These are phyloP conservation scores for Serpula lacrymans DNA, from an alignment of 768 basidiomycete species.

Conservation along the genomic window DNA sequence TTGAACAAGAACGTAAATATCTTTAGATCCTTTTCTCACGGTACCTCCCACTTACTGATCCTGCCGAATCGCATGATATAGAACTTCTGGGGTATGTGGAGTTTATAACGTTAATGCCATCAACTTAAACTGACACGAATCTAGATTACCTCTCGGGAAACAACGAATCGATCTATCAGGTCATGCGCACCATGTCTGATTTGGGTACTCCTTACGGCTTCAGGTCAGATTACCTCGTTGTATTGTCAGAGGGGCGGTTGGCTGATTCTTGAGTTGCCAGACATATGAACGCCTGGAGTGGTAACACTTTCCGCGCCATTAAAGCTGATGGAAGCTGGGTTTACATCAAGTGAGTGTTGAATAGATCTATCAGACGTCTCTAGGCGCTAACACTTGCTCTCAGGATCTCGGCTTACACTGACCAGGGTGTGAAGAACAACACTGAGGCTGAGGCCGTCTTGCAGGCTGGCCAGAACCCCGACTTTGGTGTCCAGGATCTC, in stretches of 20 bases:
- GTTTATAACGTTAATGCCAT: background rate
- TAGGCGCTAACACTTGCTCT: constrained; percentile 20
- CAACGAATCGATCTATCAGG: constrained; percentile 44
- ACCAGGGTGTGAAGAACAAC: constrained; percentile 39
- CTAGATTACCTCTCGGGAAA: constrained; percentile 47
- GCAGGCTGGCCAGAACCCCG: constrained; percentile 39
- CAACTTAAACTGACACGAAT: constrained; percentile 36
- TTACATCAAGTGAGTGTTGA: constrained; percentile 46
- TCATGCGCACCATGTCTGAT: constrained; percentile 51
- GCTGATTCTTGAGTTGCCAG: constrained; percentile 13
- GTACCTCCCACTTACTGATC: no score
- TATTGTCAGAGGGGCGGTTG: background rate
- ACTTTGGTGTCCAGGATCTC: constrained; percentile 55
- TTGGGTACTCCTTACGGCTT: constrained; percentile 53
- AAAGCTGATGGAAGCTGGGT: constrained; percentile 46
- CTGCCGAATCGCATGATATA: constrained; percentile 3
- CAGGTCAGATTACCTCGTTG: constrained; percentile 19
- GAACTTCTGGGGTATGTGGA: constrained; percentile 17
- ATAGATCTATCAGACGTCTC: background rate
- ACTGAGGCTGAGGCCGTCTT: constrained; percentile 34
- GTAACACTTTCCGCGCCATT: constrained; percentile 45
- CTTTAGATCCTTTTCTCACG: background rate
- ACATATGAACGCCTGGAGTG: constrained; percentile 48
- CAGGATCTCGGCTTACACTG: constrained; percentile 13
- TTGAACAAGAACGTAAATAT: constrained; percentile 31